phyloP scores from a whole-genome alignment of 139 green algal genomes.

The Chloropicon primus region DNA sequence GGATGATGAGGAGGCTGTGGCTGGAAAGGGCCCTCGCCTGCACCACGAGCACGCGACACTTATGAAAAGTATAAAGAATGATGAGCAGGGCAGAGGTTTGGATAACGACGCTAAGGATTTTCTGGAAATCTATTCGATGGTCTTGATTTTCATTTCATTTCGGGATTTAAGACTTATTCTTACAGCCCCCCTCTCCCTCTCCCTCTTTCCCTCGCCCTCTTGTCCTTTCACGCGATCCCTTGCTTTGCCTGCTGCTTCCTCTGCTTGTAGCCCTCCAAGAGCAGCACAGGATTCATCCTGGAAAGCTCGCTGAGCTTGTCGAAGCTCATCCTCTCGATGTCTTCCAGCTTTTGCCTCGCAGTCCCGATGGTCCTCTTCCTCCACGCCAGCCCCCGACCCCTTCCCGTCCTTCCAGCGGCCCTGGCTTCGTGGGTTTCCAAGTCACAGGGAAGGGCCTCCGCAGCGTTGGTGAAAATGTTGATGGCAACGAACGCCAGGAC shows the following conservation, averaged over 20 bases:
- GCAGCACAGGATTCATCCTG: background rate
- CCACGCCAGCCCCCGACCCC: too few species aligned
- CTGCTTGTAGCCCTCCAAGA: background rate
- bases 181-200: too few species aligned
- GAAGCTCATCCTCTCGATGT: background rate
- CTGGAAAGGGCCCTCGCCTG: background rate
- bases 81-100: too few species aligned
- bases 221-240: background rate
- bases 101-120: too few species aligned
- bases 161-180: too few species aligned
- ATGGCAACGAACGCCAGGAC: slow-evolving; percentile 93
- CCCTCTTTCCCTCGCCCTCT: background rate
- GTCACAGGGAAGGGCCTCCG: background rate
- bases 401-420: too few species aligned
- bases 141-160: too few species aligned
- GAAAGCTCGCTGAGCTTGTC: background rate
- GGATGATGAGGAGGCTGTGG: background rate
- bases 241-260: background rate
- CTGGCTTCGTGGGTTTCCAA: background rate
- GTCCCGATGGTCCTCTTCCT: background rate
- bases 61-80: too few species aligned
- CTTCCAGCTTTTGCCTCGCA: background rate
- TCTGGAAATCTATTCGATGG: too few species aligned
- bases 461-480: slow-evolving; percentile 35
- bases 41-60: too few species aligned